Evolutionary conservation across 129 eudicot genomes (phyloP).

Genomic region (Gnaphalium uliginosum): DNA sequence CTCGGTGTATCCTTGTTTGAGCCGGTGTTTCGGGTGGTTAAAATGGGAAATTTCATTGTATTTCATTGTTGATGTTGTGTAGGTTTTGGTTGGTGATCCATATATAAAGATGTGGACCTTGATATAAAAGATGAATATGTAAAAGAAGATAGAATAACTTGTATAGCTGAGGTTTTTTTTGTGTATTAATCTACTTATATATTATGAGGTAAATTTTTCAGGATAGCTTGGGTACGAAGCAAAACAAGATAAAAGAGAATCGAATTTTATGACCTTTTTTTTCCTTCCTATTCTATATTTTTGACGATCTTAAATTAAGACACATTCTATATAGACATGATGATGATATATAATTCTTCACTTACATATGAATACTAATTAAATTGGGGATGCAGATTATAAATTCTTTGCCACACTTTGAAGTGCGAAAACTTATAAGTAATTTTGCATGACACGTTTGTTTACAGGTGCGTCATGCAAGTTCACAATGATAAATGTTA

Average conservation of each 20-base stretch:
- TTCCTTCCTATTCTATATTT: not conserved
- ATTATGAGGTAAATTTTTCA: slow-evolving; percentile 19
- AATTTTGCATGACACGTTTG: no score
- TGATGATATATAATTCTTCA: not conserved
- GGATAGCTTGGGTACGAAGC: slow-evolving; percentile 47
- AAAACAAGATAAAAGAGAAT: slow-evolving; percentile 39
- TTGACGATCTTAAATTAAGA: not conserved
- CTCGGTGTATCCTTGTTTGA: slow-evolving; percentile 53
- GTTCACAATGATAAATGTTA: no score
- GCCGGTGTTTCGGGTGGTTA: slow-evolving; percentile 59
- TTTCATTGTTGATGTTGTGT: slow-evolving; percentile 42
- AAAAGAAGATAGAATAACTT: slow-evolving; percentile 34
- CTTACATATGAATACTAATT: no score
- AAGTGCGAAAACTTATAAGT: no score
- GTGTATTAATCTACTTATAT: slow-evolving; percentile 15
- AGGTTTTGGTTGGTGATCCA: slow-evolving; percentile 13
- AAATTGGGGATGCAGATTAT: no score
- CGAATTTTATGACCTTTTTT: slow-evolving; percentile 22
- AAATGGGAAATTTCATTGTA: slow-evolving; percentile 46
- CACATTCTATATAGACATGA: not conserved
- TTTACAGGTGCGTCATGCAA: no score
- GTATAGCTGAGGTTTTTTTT: slow-evolving; percentile 33
- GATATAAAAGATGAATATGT: slow-evolving; percentile 9
- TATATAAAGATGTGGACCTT: slow-evolving; percentile 30
- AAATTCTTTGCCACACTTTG: no score